Evolutionary conservation across 108 stramenopile genomes (phyloP).

Genomic region (Asterionellopsis glacialis): DNA sequence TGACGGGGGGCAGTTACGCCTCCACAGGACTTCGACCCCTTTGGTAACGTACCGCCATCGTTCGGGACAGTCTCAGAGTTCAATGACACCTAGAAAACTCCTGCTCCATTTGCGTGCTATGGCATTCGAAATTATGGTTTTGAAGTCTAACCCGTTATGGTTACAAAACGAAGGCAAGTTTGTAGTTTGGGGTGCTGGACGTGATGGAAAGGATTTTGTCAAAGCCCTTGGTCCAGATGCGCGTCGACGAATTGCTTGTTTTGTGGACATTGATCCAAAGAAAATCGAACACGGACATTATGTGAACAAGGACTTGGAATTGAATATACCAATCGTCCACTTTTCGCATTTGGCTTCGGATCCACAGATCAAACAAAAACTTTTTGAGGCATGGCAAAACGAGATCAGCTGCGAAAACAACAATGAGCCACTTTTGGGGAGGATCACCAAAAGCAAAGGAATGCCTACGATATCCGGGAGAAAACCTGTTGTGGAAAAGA

Average conservation of each 20-base stretch:
- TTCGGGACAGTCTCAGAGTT: conserved; percentile 66
- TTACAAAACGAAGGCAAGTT: conserved; percentile 27
- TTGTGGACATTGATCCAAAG: conserved; percentile 83
- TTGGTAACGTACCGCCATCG: conserved; percentile 83
- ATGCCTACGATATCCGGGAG: not conserved
- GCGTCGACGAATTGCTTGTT: conserved; percentile 53
- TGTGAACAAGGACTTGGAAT: conserved; percentile 34
- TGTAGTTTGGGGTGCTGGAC: conserved; percentile 82
- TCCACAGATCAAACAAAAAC: conserved; percentile 4
- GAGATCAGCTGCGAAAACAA: not conserved
- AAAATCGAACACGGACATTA: conserved; percentile 69
- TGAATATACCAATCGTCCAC: conserved; percentile 75
- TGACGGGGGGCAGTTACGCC: conserved; percentile 37
- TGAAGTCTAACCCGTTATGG: conserved; percentile 22
- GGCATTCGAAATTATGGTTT: conserved; percentile 64
- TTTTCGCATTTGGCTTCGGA: conserved; percentile 61
- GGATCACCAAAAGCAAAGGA: conserved; percentile 49
- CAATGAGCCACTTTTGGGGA: conserved; percentile 20
- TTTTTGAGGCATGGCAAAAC: conserved; percentile 18
- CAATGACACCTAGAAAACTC: conserved; percentile 69
- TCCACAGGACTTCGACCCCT: conserved; percentile 43
- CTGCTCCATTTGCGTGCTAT: conserved; percentile 63
- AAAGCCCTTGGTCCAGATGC: conserved; percentile 58
- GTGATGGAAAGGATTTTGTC: conserved; percentile 88
- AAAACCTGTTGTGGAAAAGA: not conserved